Evolutionary conservation across 495 filamentous ascomycete genomes (phyloP), one percentile per base, ranked within the genome.

Genomic region (Penicillium mononematosum): DNA sequence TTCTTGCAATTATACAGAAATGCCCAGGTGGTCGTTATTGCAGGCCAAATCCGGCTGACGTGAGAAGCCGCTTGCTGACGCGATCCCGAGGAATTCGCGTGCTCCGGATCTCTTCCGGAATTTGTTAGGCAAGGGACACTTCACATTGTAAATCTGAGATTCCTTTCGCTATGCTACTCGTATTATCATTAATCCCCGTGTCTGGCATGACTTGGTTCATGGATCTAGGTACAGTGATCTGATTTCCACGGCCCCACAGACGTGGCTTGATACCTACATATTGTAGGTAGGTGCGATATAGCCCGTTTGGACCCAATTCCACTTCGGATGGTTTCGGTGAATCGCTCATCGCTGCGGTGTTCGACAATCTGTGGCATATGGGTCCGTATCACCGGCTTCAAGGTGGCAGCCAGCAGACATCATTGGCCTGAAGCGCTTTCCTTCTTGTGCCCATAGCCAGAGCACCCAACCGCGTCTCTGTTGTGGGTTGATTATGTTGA

Each of bases 61-160:
- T 52, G 50, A 29, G 50, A 27, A 52, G 38, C 2, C 12, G 49
- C 50, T 27, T 22, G 11, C 7, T 22, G 52, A 46, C 52, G 52
- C 43, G 52, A 55, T 55, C 34, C 32, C 48, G 48, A 41, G 16
- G 34, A 53, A 53, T 43, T 53, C 22, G 51, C 41, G 38, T 14
- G 39, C 32, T 50, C 27, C 19, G 31, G 29, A 38, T 32, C n/a
- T 39, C 16, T 38, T 5, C 10, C 3, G 31, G 11, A 4, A 12
- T 14, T 39, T 12, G 12, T 1, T 25, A 19, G 10, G 38, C 34
- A 32, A 22, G 42, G 41, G 5, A 49, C 10, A 39, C 36, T 39
- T 39, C 36, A 39, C 36, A 17, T 17, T 17, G 29, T 32, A 19
- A 19, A 17, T 25, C 20, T 5, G n/a, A 29, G 38, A 12, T 52